phyloP scores from a whole-genome alignment of 2,329 filamentous ascomycete genomes.

The Penicillium sp. region DNA sequence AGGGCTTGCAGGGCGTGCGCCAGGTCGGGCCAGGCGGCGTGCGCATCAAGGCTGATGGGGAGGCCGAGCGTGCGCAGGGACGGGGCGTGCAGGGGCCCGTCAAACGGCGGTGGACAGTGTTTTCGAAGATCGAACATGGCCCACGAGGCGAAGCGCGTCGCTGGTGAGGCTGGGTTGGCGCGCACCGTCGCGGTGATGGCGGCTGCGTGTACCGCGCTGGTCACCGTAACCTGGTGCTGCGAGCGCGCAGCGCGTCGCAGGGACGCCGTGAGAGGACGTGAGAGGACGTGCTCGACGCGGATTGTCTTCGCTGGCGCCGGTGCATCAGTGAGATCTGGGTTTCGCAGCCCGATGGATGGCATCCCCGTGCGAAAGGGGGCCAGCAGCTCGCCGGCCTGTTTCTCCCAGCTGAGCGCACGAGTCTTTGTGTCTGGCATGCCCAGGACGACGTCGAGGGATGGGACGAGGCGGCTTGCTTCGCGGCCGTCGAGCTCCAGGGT shows the following conservation, averaged over 20 bases:
- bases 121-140: neutral
- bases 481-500: neutral
- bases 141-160: neutral
- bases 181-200: neutral
- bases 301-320: too few relatives aligned
- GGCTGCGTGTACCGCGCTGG: neutral
- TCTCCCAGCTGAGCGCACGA: too few relatives aligned
- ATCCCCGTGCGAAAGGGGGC: too few relatives aligned
- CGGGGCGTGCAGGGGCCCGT: neutral
- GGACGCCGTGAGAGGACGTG: too few relatives aligned
- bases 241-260: too few relatives aligned
- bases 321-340: too few relatives aligned
- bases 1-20: neutral
- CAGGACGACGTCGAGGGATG: too few relatives aligned
- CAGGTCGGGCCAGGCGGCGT: neutral
- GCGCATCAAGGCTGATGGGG: neutral
- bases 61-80: neutral
- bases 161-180: neutral
- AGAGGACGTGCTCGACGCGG: too few relatives aligned
- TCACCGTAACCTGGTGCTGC: neutral
- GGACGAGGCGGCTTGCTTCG: neutral
- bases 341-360: too few relatives aligned
- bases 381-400: too few relatives aligned
- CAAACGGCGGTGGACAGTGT: neutral
- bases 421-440: too few relatives aligned